Evolutionary conservation across 2,329 filamentous ascomycete genomes (phyloP).

Genomic region (Xylaria sp.): DNA sequence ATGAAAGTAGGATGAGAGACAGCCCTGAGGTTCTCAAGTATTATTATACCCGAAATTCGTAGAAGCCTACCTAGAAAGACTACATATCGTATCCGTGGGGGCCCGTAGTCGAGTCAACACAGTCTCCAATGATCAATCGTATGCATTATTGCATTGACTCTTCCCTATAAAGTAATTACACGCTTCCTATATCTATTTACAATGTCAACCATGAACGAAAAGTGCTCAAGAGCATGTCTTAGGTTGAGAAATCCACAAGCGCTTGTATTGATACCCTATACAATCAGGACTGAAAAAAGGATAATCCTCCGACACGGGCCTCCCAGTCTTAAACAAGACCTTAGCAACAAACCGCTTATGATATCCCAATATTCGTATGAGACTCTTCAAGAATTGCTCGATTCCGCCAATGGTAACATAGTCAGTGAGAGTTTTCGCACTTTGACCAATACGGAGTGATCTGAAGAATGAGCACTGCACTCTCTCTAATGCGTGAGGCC

Average conservation of each 20-base stretch:
- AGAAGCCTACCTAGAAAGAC: neutral
- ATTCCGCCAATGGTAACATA: neutral
- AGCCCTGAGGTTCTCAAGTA: neutral
- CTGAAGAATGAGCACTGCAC: neutral
- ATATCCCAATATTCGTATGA: neutral
- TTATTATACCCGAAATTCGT: neutral
- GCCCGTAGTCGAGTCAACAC: neutral
- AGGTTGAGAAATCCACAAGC: neutral
- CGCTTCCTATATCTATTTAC: too few relatives aligned
- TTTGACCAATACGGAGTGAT: neutral
- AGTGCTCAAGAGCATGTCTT: neutral
- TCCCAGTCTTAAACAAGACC: neutral
- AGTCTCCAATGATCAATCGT: neutral
- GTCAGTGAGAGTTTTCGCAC: neutral
- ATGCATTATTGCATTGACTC: neutral
- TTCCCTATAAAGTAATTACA: neutral
- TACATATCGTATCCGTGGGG: neutral
- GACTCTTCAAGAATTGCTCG: neutral
- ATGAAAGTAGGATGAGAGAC: neutral
- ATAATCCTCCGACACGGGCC: neutral
- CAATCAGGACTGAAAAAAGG: neutral
- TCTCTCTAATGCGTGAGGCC: neutral
- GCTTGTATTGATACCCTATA: neutral
- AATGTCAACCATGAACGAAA: neutral
- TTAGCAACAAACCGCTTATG: neutral